Conservation (phyloP, 129 eudicot genomes). For the Chrysanthemum lavandulifolium region DNA sequence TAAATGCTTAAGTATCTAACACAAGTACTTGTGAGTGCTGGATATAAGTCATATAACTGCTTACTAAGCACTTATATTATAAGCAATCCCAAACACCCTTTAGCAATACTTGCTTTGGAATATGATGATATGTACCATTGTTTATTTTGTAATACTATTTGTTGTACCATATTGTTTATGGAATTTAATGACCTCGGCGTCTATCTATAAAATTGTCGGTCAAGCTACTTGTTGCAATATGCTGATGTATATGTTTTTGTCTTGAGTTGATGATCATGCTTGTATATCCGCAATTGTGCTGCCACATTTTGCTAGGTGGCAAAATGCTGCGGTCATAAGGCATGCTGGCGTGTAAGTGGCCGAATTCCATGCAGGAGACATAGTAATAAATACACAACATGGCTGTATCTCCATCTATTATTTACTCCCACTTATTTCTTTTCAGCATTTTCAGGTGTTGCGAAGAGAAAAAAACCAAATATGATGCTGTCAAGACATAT, state of each 20-base stretch:
- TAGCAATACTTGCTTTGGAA: too few species aligned
- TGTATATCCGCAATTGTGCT: slow-evolving; percentile 17
- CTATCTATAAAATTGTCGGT: slow-evolving; percentile 14
- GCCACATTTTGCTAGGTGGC: slow-evolving; percentile 36
- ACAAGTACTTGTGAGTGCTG: too few species aligned
- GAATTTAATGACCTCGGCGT: not conserved
- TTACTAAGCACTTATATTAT: too few species aligned
- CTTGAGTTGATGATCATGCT: slow-evolving; percentile 9
- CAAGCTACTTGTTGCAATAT: slow-evolving; percentile 14
- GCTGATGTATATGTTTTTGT: not conserved
- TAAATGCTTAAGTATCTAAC: too few species aligned
- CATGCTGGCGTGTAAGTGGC: slow-evolving; percentile 27
- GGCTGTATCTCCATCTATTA: not conserved
- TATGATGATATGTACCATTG: too few species aligned
- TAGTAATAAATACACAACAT: slow-evolving; percentile 9
- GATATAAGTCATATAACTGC: too few species aligned
- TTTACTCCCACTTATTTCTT: not conserved
- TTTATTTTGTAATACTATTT: not conserved
- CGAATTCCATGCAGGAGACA: slow-evolving; percentile 16
- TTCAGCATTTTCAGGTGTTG: not conserved
- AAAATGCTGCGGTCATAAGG: not conserved
- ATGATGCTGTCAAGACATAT: slow-evolving; percentile 23
- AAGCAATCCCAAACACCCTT: too few species aligned
- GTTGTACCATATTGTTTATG: not conserved
- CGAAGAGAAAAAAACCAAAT: not conserved